A percentile compares a stretch with the other conserved stretches of the same genome.
phyloP scores from a whole-genome alignment of 176 grass and related monocot species.

The Aegilops longissima region DNA sequence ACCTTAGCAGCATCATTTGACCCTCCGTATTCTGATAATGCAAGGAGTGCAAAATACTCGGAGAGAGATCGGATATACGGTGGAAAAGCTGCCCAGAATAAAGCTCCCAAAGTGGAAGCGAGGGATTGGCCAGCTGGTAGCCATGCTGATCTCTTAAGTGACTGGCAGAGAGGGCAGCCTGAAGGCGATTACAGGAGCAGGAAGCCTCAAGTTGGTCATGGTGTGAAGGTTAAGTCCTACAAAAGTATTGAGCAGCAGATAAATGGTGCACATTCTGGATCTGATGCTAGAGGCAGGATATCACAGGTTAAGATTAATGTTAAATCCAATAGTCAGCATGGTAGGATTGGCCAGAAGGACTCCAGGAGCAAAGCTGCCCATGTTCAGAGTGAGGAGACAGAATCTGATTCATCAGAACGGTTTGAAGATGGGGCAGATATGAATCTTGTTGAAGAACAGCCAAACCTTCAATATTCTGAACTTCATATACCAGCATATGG shows the following conservation, averaged over 20 bases:
- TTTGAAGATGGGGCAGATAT: constrained; percentile 40
- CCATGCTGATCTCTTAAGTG: constrained; percentile 40
- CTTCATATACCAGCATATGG: constrained; percentile 35
- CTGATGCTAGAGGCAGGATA: constrained; percentile 46
- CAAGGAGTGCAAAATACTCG: constrained; percentile 53
- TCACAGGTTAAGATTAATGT: constrained; percentile 40
- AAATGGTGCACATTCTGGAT: constrained; percentile 27
- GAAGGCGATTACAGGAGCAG: constrained; percentile 43
- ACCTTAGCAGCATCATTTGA: constrained; percentile 67
- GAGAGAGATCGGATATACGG: constrained; percentile 52
- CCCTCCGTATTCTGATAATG: constrained; percentile 43
- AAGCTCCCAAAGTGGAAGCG: constrained; percentile 37
- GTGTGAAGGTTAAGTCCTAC: constrained; percentile 51
- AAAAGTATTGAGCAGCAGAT: constrained; percentile 45
- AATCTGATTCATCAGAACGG: constrained; percentile 88
- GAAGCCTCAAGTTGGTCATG: constrained; percentile 35
- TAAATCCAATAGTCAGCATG: constrained; percentile 42
- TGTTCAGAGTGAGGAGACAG: constrained; percentile 71
- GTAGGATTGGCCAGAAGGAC: constrained; percentile 40
- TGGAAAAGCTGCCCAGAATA: constrained; percentile 35
- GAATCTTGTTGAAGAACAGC: constrained; percentile 29
- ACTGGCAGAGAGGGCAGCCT: constrained; percentile 44
- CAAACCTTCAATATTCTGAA: constrained; percentile 24
- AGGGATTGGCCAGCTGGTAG: constrained; percentile 39
- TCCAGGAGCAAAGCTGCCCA: constrained; percentile 40